Evolutionary conservation across 2,329 filamentous ascomycete genomes (phyloP).

Genomic region (Colletotrichum eleusines): DNA sequence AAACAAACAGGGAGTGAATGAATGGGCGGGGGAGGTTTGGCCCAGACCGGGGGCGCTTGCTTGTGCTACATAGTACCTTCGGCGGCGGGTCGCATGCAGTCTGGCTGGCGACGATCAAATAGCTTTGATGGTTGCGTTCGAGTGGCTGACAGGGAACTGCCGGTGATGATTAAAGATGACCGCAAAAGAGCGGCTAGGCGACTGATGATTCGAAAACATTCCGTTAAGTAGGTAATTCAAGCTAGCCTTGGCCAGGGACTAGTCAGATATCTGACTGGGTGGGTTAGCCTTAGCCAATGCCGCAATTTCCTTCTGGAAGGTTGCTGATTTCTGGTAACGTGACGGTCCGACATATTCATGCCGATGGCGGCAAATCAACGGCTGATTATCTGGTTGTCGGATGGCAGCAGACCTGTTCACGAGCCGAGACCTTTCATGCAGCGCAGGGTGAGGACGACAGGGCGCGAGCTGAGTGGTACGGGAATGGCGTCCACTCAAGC

Average conservation of each 20-base stretch:
- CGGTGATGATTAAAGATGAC: constrained; percentile 37
- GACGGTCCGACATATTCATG: not conserved
- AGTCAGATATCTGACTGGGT: not conserved
- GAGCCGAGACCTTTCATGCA: constrained; percentile 3
- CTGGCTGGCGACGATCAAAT: constrained; percentile 23
- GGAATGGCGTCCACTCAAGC: constrained; percentile 42
- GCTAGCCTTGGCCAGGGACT: constrained; percentile 5
- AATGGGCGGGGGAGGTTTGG: constrained; percentile 20
- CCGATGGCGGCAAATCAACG: not conserved
- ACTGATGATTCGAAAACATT: constrained; percentile 10
- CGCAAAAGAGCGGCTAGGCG: constrained; percentile 14
- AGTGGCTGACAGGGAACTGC: constrained; percentile 34
- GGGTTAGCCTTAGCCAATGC: not conserved
- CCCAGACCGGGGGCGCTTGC: not conserved
- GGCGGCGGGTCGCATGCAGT: constrained; percentile 11
- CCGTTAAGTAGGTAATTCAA: not conserved
- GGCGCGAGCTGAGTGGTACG: constrained; percentile 38
- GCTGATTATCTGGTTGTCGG: not conserved
- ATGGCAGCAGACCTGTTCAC: not conserved
- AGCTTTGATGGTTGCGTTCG: constrained; percentile 16
- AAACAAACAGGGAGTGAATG: too few species aligned
- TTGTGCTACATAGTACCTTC: not conserved
- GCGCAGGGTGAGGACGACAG: constrained; percentile 31
- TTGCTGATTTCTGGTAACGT: constrained; percentile 19
- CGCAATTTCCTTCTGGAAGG: constrained; percentile 31